Percentiles rank a stretch among this genome's conserved stretches.
These are phyloP conservation scores for Phaeomoniella chlamydospora DNA, from an alignment of 2,329 filamentous ascomycete species.

Conservation along the genomic window DNA sequence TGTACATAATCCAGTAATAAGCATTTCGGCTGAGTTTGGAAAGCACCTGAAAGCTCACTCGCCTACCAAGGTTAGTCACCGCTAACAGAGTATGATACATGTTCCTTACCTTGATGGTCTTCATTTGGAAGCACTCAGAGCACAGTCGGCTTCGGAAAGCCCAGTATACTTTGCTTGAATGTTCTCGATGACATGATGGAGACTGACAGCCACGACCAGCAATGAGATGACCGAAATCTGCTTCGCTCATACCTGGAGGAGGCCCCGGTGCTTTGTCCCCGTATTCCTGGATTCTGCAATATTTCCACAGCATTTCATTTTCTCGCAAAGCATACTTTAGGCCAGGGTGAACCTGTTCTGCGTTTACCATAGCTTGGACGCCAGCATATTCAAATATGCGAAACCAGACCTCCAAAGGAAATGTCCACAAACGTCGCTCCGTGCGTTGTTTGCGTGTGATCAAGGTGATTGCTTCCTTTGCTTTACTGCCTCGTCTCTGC, in stretches of 20 bases:
- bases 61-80: not conserved
- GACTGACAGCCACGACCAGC: constrained; percentile 5
- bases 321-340: not conserved
- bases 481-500: not conserved
- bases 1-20: not conserved
- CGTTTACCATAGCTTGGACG: not conserved
- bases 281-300: constrained; percentile 3
- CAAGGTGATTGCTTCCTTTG: not conserved
- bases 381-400: not conserved
- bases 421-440: not conserved
- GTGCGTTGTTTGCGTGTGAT: not conserved
- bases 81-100: not conserved
- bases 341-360: not conserved
- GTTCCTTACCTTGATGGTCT: constrained; percentile 4
- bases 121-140: constrained; percentile 3
- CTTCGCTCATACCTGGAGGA: constrained; percentile 5
- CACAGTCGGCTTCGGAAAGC: constrained; percentile 4
- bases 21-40: not conserved
- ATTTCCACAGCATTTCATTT: constrained; percentile 1
- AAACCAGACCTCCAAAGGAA: not conserved
- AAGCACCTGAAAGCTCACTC: not conserved
- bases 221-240: constrained; percentile 3
- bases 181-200: constrained; percentile 1
- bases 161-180: constrained; percentile 5
- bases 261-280: constrained; percentile 5